A percentile compares a stretch with the other conserved stretches of the same genome.
Evolutionary conservation across 306 rosid genomes (phyloP).

Genomic region (Coriaria nepalensis): DNA sequence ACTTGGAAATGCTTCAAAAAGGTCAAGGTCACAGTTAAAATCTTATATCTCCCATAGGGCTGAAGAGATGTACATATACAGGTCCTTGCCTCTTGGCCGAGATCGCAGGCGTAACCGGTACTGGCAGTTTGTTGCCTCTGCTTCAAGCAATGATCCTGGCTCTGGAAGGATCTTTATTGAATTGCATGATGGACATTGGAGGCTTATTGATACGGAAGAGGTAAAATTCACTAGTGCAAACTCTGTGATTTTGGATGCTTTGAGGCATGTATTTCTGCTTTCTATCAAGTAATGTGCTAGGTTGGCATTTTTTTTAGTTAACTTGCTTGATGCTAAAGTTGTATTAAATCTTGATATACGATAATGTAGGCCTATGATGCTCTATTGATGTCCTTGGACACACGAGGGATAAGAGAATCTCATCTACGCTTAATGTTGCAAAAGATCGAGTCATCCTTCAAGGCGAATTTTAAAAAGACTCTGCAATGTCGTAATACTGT

Average conservation of each 20-base stretch:
- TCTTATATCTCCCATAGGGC: conserved; percentile 83
- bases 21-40: conserved; percentile 89
- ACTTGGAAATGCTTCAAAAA: conserved; percentile 66
- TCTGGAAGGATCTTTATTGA: conserved; percentile 91
- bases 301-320: too few relatives aligned
- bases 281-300: too few relatives aligned
- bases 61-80: conserved; percentile 89
- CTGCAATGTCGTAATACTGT: conserved; percentile 18
- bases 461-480: conserved; percentile 53
- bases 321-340: too few relatives aligned
- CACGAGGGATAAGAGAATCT: conserved; percentile 88
- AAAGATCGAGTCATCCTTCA: conserved; percentile 67
- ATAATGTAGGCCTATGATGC: conserved; percentile 63
- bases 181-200: conserved; percentile 73
- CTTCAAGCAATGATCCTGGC: conserved; percentile 94
- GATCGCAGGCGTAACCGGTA: conserved; percentile 93
- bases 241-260: not conserved
- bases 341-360: too few relatives aligned
- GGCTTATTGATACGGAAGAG: conserved; percentile 91
- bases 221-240: conserved; percentile 21
- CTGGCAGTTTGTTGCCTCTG: conserved; percentile 94
- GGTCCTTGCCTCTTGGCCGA: conserved; percentile 98
- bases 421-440: conserved; percentile 88
- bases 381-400: conserved; percentile 64
- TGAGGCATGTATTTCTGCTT: too few relatives aligned